Evolutionary conservation across 2,329 filamentous ascomycete genomes (phyloP).

Genomic region (Seiridium unicorne): DNA sequence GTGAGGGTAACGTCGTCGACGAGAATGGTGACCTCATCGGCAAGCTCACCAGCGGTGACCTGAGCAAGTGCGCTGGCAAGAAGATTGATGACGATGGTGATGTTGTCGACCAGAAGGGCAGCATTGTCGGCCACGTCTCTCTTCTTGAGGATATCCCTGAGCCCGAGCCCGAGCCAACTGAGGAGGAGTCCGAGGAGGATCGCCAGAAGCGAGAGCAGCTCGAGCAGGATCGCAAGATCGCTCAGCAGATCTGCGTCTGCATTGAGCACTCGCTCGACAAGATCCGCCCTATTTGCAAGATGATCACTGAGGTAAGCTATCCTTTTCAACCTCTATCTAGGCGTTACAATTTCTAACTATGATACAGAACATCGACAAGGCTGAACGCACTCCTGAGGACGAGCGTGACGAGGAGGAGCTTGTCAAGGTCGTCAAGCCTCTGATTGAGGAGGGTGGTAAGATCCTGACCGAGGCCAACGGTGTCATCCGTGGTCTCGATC

Average conservation of each 20-base stretch:
- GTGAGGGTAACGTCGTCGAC: conserved; percentile 58
- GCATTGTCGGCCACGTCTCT: conserved; percentile 65
- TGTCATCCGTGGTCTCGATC: conserved; percentile 81
- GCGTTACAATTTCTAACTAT: neutral
- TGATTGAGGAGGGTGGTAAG: conserved; percentile 81
- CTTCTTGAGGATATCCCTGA: conserved; percentile 59
- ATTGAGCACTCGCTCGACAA: conserved; percentile 79
- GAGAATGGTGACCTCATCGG: conserved; percentile 61
- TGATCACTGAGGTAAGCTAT: conserved; percentile 71
- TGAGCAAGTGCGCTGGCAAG: conserved; percentile 64
- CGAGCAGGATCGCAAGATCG: conserved; percentile 72
- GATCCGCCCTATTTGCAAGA: conserved; percentile 80
- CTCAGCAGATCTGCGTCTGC: conserved; percentile 69
- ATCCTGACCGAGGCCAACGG: conserved; percentile 87
- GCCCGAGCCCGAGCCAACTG: conserved; percentile 35
- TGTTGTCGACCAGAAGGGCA: conserved; percentile 67
- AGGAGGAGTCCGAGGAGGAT: conserved; percentile 57
- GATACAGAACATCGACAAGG: conserved; percentile 69
- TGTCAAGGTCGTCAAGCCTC: conserved; percentile 80
- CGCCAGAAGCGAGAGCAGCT: conserved; percentile 54
- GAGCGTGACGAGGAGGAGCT: conserved; percentile 89
- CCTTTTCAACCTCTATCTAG: neutral
- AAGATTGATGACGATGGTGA: conserved; percentile 71
- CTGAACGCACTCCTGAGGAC: conserved; percentile 78
- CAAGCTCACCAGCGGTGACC: conserved; percentile 67